Percentiles rank a stretch among this genome's conserved stretches.
These are phyloP conservation scores for Adiantum capillusveneris DNA, from an alignment of 75 land plant genomes.

Conservation along the genomic window DNA sequence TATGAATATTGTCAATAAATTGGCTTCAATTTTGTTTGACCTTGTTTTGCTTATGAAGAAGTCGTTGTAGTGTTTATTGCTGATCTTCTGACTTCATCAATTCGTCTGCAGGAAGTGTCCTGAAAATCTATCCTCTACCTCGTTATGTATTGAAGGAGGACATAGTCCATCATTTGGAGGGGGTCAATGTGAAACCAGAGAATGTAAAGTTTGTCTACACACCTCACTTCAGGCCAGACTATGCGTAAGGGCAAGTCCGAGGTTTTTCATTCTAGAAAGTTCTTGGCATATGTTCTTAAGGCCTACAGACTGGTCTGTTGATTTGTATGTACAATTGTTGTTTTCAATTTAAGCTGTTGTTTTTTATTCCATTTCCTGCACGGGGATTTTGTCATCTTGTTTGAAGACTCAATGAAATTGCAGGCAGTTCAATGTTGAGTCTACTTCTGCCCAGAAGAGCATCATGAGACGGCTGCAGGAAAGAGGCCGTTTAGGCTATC, in stretches of 20 bases:
- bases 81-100: too few species aligned
- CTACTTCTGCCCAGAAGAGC: background rate
- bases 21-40: too few species aligned
- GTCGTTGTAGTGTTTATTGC: too few species aligned
- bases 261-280: too few species aligned
- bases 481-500: conserved; percentile 2
- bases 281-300: too few species aligned
- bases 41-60: too few species aligned
- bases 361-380: too few species aligned
- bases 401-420: background rate
- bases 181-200: background rate
- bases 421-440: background rate
- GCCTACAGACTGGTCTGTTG: too few species aligned
- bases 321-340: too few species aligned
- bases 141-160: conserved; percentile 3
- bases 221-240: background rate
- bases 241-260: background rate
- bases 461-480: background rate
- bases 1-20: too few species aligned
- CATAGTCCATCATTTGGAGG: background rate
- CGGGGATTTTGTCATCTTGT: too few species aligned
- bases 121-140: conserved; percentile 1
- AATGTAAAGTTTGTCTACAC: background rate
- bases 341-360: too few species aligned
- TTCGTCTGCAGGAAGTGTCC: background rate